Conservation (phyloP, 1,284 basidiomycete genomes). For the Cryptococcus sp. region DNA sequence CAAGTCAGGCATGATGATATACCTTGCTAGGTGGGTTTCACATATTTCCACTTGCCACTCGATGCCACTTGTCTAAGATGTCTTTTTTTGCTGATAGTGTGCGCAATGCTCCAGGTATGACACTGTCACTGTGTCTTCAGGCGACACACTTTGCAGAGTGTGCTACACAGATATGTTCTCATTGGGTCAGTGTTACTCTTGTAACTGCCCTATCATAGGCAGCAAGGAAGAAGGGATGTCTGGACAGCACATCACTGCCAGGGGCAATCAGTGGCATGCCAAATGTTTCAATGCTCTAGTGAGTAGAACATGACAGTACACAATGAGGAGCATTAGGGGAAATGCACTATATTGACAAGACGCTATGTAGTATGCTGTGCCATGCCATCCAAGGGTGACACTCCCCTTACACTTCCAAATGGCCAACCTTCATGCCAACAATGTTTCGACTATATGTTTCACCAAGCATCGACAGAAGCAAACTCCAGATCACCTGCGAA, state of each 20-base stretch:
- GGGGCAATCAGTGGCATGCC: constrained; percentile 12
- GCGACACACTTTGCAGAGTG: constrained; percentile 11
- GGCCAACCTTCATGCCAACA: constrained; percentile 1
- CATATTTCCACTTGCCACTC: too few species aligned
- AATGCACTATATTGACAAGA: not conserved
- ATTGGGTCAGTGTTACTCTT: constrained; percentile 7
- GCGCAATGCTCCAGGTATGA: not conserved
- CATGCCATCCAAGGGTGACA: not conserved
- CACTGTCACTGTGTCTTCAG: not conserved
- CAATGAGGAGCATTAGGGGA: too few species aligned
- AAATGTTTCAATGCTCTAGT: constrained; percentile 16
- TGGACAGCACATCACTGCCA: constrained; percentile 15
- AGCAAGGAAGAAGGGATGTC: constrained; percentile 16
- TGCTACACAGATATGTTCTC: constrained; percentile 10
- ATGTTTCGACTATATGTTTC: not conserved
- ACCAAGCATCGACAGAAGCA: too few species aligned
- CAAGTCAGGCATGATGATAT: constrained; percentile 15
- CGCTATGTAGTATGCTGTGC: constrained; percentile 3
- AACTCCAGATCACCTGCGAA: too few species aligned
- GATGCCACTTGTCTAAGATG: too few species aligned
- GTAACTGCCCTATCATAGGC: constrained; percentile 12
- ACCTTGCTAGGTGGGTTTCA: constrained; percentile 15
- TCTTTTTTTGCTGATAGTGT: not conserved
- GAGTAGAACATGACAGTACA: not conserved
- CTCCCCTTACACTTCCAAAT: constrained; percentile 2